Evolutionary conservation across 148 eudicot species (phyloP).

Genomic region (Oxyria digyna): DNA sequence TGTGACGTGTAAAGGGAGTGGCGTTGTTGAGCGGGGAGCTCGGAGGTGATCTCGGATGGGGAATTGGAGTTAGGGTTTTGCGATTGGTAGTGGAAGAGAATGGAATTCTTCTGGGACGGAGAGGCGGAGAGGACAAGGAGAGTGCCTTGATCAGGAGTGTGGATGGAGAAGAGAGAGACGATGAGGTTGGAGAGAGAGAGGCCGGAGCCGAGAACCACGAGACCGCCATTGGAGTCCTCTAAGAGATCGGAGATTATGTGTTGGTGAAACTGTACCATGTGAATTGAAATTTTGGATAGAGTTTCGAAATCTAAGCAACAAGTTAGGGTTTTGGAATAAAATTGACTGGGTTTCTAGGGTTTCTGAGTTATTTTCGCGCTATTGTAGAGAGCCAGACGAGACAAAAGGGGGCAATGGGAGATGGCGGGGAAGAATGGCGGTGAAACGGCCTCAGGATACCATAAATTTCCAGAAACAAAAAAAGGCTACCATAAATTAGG

Average conservation of each 20-base stretch:
- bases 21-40: conserved; percentile 52
- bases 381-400: background rate
- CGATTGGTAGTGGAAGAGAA: conserved; percentile 13
- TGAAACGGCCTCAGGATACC: too few species aligned
- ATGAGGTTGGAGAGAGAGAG: conserved; percentile 63
- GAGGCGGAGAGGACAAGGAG: conserved; percentile 50
- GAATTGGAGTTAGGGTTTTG: conserved; percentile 20
- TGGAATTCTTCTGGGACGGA: conserved; percentile 24
- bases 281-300: background rate
- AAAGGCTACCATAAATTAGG: too few species aligned
- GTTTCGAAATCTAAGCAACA: background rate
- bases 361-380: conserved; percentile 2
- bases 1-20: conserved; percentile 59
- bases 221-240: conserved; percentile 65
- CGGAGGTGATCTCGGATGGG: conserved; percentile 58
- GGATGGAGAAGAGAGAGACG: conserved; percentile 52
- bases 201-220: conserved; percentile 71
- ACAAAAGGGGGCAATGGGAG: too few species aligned
- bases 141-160: conserved; percentile 50
- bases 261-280: conserved; percentile 70
- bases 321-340: background rate
- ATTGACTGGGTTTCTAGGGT: conserved; percentile 1
- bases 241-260: conserved; percentile 81
- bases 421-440: background rate
- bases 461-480: too few species aligned